A percentile compares a stretch with the other conserved stretches of the same genome.
These are phyloP conservation scores for California macrophylla DNA, from an alignment of 441 rosid genomes.

Conservation along the genomic window DNA sequence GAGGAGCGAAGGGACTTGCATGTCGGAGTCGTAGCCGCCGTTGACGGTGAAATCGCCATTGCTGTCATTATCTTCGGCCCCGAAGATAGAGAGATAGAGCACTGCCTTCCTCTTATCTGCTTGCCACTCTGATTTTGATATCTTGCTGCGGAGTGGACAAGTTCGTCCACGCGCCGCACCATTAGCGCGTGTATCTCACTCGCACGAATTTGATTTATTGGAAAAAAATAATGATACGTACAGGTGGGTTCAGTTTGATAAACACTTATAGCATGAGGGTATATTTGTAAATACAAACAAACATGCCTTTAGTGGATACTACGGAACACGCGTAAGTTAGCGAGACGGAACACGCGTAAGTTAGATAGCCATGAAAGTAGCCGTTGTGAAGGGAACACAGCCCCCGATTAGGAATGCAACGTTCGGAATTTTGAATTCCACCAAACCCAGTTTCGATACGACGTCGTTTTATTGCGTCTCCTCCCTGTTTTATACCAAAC, in stretches of 20 bases:
- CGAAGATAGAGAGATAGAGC: background rate
- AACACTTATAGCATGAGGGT: no score
- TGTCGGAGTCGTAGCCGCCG: background rate
- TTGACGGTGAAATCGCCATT: conserved; percentile 33
- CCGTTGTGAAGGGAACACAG: background rate
- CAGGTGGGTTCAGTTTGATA: no score
- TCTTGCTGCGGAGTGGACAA: background rate
- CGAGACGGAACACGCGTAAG: background rate
- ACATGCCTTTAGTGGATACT: background rate
- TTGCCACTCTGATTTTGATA: background rate
- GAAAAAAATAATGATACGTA: no score
- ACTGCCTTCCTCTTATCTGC: background rate
- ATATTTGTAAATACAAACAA: no score
- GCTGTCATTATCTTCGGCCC: background rate
- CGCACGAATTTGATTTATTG: background rate
- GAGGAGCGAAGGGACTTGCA: conserved; percentile 22
- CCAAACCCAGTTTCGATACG: background rate
- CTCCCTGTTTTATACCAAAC: background rate
- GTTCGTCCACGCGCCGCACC: background rate
- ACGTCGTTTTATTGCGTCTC: background rate
- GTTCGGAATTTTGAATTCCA: background rate
- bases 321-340: background rate
- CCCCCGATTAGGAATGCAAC: background rate
- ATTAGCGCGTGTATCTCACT: background rate
- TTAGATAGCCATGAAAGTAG: background rate